These are phyloP conservation scores for Ensete glaucum DNA, from an alignment of 176 grass and related monocot species.

Conservation along the genomic window DNA sequence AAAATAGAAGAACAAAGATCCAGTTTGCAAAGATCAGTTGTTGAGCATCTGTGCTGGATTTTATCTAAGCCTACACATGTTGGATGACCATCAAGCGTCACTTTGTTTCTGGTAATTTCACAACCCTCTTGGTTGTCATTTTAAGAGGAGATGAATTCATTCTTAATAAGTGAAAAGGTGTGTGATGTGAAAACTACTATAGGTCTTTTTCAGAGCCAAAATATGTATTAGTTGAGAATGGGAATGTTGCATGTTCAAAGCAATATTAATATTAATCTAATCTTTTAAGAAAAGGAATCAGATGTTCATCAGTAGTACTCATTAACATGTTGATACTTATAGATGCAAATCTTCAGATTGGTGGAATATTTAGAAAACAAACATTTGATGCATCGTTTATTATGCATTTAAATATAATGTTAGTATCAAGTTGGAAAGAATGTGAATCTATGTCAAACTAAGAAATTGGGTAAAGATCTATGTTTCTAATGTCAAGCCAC, in stretches of 20 bases:
- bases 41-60: conserved; percentile 41
- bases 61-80: conserved; percentile 55
- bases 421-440: neutral
- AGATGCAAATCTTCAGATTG: neutral
- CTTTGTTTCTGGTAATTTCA: conserved; percentile 70
- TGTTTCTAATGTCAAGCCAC: neutral
- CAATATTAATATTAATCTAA: neutral
- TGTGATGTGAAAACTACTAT: neutral
- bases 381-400: neutral
- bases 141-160: conserved; percentile 16
- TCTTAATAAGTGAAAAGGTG: neutral
- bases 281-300: neutral
- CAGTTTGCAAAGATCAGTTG: conserved; percentile 48
- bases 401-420: neutral
- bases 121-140: conserved; percentile 27
- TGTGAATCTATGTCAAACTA: neutral
- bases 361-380: neutral
- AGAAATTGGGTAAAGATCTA: neutral
- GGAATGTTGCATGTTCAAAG: neutral
- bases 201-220: neutral
- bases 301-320: neutral
- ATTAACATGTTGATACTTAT: neutral
- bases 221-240: neutral
- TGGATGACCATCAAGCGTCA: conserved; percentile 77
- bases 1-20: conserved; percentile 48